Evolutionary conservation across 352 stramenopile genomes (phyloP), one percentile per base, ranked within the genome.

Genomic region (Blastocystis sp.): DNA sequence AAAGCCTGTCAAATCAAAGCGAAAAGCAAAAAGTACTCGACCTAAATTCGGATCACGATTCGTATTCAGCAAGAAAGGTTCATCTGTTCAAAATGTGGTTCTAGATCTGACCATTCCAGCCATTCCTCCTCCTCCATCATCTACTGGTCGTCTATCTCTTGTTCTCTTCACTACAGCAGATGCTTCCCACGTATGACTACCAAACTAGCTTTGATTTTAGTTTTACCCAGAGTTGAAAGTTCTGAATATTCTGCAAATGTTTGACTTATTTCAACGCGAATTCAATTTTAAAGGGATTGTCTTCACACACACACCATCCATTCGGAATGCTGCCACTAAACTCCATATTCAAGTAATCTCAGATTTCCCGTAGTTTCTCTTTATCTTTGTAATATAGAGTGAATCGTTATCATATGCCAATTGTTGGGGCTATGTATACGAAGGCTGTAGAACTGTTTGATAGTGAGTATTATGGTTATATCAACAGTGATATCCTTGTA

Each of bases 391-490:
- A 7, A 39, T 63, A 27, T 61, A 80, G 67, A 16, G 7, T 59
- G 67, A 80, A 80, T 61, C 67, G 4, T 32, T 80, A 58, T 37
- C 14, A 49, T 29, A 63, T 80, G 49, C 67, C 67, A 7, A n/a
- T 43, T 61, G 39, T 80, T 1, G 11, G 37, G 1, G 37, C 24
- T 0, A 80, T 80, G 67, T 80, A 63, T 39, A 11, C 21, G 5
- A 61, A 37, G 39, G 67, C 46, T 2, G 21, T 11, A 16, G 1
- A 29, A 19, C n/a, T 63, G 35, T 80, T 24, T 37, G 42, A 80
- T 6, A 80, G 67, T 39, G 67, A 80, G 0, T 80, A 80, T 39
- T 80, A 80, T 39, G 67, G 67, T 2, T 80, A 80, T 52, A 80
- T 80, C 27, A 80, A 80, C 39, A 80, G 67, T 39, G 67, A 80